phyloP scores from a whole-genome alignment of 75 land plant genomes.

The Cupressus sempervirens region DNA sequence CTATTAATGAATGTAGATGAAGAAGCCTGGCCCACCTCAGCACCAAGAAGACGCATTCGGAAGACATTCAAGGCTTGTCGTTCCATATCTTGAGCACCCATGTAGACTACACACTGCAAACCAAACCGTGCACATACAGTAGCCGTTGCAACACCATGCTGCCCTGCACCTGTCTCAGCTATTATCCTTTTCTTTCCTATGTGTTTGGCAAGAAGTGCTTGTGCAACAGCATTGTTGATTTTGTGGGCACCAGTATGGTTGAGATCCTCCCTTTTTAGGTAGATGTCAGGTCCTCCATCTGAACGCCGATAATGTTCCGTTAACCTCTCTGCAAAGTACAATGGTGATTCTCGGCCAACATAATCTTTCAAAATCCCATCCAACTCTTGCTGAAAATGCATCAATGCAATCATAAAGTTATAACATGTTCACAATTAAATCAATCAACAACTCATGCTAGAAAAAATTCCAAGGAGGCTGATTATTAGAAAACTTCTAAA shows the following conservation, averaged over 20 bases:
- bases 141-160: slow-evolving; percentile 94
- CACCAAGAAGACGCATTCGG: slow-evolving; percentile 78
- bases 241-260: slow-evolving; percentile 92
- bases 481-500: slow-evolving; percentile 1
- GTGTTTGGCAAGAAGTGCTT: slow-evolving; percentile 80
- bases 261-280: slow-evolving; percentile 87
- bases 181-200: slow-evolving; percentile 71
- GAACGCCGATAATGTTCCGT: slow-evolving; percentile 56
- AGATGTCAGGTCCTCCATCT: slow-evolving; percentile 81
- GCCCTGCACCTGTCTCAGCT: slow-evolving; percentile 94
- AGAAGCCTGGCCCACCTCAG: slow-evolving; percentile 50
- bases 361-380: slow-evolving; percentile 70
- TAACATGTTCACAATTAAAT: neutral
- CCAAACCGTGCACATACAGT: slow-evolving; percentile 82
- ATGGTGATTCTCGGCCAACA: slow-evolving; percentile 86
- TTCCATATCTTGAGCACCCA: slow-evolving; percentile 86
- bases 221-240: slow-evolving; percentile 92
- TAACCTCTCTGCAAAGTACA: slow-evolving; percentile 85
- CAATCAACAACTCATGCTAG: neutral
- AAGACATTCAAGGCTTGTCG: slow-evolving; percentile 73
- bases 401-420: neutral
- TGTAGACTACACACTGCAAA: slow-evolving; percentile 71
- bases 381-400: slow-evolving; percentile 56
- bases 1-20: neutral
- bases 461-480: neutral